Evolutionary conservation across 495 filamentous ascomycete genomes (phyloP).

Genomic region (Talaromyces adpressus): DNA sequence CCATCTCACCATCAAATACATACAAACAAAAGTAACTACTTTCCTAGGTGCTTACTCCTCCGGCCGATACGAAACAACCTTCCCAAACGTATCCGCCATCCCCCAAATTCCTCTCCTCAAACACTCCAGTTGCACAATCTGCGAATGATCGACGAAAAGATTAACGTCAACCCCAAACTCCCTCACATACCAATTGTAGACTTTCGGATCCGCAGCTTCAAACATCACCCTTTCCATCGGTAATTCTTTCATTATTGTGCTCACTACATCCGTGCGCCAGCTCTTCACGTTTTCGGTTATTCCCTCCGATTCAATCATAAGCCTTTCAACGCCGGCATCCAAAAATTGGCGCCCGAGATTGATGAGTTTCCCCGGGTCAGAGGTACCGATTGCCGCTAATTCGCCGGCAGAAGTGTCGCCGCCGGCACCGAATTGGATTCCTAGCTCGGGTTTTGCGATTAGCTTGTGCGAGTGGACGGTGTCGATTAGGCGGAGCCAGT

Average conservation of each 20-base stretch:
- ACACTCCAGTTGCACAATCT: constrained; percentile 52
- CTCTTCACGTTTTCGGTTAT: constrained; percentile 52
- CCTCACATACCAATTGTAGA: constrained; percentile 54
- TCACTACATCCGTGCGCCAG: constrained; percentile 53
- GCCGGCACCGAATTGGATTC: constrained; percentile 55
- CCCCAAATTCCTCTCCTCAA: constrained; percentile 52
- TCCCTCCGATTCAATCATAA: constrained; percentile 58
- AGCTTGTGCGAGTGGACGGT: constrained; percentile 44
- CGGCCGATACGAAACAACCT: constrained; percentile 44
- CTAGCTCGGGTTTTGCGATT: constrained; percentile 52
- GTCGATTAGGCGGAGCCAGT: constrained; percentile 51
- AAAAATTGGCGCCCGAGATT: constrained; percentile 45
- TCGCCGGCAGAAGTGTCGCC: constrained; percentile 46
- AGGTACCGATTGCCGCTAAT: constrained; percentile 44
- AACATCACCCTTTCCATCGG: constrained; percentile 53
- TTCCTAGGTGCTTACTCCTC: constrained; percentile 1
- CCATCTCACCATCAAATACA: too few species aligned
- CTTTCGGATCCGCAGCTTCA: constrained; percentile 51
- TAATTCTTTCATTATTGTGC: constrained; percentile 45
- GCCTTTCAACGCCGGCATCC: constrained; percentile 46
- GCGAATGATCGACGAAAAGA: constrained; percentile 53
- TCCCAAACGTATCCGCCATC: constrained; percentile 50
- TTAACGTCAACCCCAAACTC: constrained; percentile 56
- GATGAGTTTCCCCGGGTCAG: constrained; percentile 44
- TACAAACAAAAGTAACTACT: neutral